A percentile compares a stretch with the other conserved stretches of the same genome.
phyloP scores from a whole-genome alignment of 73 alveolate genomes.

The Paramecium sexaurelia region DNA sequence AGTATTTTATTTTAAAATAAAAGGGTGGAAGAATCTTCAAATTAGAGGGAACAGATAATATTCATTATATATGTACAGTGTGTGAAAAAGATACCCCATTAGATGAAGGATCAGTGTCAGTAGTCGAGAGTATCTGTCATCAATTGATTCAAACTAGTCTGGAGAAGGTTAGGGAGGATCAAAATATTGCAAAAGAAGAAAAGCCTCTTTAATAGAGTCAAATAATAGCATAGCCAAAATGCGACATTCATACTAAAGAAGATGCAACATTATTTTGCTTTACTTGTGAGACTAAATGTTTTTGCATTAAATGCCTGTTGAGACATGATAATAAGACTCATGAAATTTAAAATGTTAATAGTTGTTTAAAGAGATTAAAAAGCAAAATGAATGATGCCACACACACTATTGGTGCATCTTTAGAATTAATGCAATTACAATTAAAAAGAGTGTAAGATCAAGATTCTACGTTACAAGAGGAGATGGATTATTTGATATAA shows the following conservation, averaged over 20 bases:
- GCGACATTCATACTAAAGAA: conserved; percentile 46
- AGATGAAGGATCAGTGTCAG: conserved; percentile 39
- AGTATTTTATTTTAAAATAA: neutral
- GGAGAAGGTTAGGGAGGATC: neutral
- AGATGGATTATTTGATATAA: neutral
- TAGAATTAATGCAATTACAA: conserved; percentile 43
- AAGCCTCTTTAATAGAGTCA: neutral
- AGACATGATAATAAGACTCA: conserved; percentile 51
- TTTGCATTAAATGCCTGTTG: conserved; percentile 25
- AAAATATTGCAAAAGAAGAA: neutral
- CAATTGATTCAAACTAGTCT: conserved; percentile 6
- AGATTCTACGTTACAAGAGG: conserved; percentile 4
- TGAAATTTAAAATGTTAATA: conserved; percentile 2
- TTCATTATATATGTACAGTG: conserved; percentile 14
- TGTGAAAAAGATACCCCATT: conserved; percentile 13
- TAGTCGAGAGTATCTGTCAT: conserved; percentile 7
- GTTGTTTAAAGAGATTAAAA: conserved; percentile 18
- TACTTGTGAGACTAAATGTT: conserved; percentile 43
- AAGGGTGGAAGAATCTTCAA: conserved; percentile 54
- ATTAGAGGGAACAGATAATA: conserved; percentile 31
- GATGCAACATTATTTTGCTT: conserved; percentile 46
- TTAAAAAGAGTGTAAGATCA: neutral
- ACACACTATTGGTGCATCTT: conserved; percentile 45
- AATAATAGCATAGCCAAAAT: neutral
- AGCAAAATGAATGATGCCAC: conserved; percentile 56